Base-by-base conservation (phyloP, 176 grass and related monocot species). In the Saccharum officinarum region DNA sequence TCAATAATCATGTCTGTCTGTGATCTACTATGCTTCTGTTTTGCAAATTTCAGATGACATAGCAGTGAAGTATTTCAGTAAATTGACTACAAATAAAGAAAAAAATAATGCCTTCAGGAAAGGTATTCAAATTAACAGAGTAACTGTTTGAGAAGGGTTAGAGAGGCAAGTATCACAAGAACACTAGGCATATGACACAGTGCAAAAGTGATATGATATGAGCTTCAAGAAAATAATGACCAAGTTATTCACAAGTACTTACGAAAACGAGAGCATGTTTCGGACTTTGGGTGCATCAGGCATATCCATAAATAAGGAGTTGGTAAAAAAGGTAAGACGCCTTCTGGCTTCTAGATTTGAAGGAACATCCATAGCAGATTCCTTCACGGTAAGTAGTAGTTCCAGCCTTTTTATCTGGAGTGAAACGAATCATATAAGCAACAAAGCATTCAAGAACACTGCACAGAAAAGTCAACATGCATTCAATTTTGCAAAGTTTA, bases 301-400 rank as follows among this genome's bases (percentile, higher is more conserved):
- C 95, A 97, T 97, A 84, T 95, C 89, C 95, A 97, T 97, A 93
- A 97, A 97, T 80, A 97, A 87, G 59, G 95, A 97, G 85, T 97
- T 97, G 36, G 89, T 95, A 70, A 97, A 97, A 88, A 95, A 97
- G 39, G 95, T 87, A 86, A 97, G 93, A 59, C 95, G 88, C 55
- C 92, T 91, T 91, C 92, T 89, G 31, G 95, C 92, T 88, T 94
- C 92, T 61, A 97, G 72, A 78, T 97, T 97, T 66, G 95, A 91
- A 79, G 95, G 95, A 25, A 95, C 95, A 84, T 97, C 95, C 95
- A 97, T 95, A 59, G 92, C 95, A 78, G 95, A 97, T 68, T 97
- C 95, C 81, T 91, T 97, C 63, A 94, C 95, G 26, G 92, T 97
- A 69, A 97, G 95, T 17, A 97, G 67, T 34, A 97, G 82, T 88